Base-by-base conservation (phyloP, 2,329 filamentous ascomycete genomes). In the Scleromitrula shiraiana region DNA sequence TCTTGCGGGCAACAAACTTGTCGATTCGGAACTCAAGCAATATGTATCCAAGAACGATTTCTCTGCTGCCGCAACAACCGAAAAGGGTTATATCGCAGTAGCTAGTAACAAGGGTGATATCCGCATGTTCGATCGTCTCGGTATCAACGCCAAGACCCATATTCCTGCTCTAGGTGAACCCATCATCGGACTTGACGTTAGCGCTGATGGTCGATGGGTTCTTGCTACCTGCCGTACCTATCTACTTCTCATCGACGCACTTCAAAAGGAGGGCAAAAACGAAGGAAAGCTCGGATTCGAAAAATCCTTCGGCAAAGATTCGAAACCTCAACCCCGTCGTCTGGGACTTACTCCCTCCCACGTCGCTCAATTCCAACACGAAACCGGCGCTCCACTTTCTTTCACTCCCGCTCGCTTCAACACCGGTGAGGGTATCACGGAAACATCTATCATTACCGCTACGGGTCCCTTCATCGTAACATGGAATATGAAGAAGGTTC, bases 241-340 rank as follows among this genome's bases (percentile, higher is more conserved):
- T 64, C 80, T 98, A 10, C 79, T 98, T 7, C 83, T 98, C 52
- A 88, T 98, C 54, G 93, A 98, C 62, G 81, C 89, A 0, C 69
- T 91, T 58, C 93, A 98, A 63, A 89, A 93, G 63, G 78, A 83
- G 1, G 93, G 93, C 65, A 97, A 96, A 75, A 95, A 97, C 56
- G 88, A 93, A 63, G 93, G 93, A 63, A 95, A 95, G 68, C 82
- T 98, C n/a, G 93, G 93, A 2, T 98, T 98, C 63, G 90, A 98
- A 68, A 90, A 86, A 65, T 74, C 88, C 0, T 98, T 98, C 61
- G 82, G 86, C 3, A 94, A 95, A 56, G 90, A 96, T 64, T 78
- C 83, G 17, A 98, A 98, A 68, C 93, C 93, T 2, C 88, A 95
- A 60, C 93, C 93, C 29, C 85, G 88, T 46, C 88, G 93, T 57